Percentiles rank a stretch among this genome's conserved stretches.
phyloP scores from a whole-genome alignment of 192 early-diverging fungal species.

The Dimargaris xerosporica region DNA sequence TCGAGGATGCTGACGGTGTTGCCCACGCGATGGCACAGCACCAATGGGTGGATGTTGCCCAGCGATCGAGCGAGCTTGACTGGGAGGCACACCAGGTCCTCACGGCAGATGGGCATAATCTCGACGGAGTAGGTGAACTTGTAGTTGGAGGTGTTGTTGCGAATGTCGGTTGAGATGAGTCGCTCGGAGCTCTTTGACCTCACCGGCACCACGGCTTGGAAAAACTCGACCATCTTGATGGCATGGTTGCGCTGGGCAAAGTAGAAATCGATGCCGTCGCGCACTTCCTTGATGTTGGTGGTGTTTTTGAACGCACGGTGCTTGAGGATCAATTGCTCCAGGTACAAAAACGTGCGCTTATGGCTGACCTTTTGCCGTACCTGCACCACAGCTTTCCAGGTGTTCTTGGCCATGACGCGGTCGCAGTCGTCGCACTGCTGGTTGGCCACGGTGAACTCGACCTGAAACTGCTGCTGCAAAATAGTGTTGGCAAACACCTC shows the following conservation, averaged over 20 bases:
- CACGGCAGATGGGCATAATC: constrained; percentile 90
- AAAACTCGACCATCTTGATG: constrained; percentile 91
- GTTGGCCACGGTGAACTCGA: constrained; percentile 79
- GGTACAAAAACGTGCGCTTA: constrained; percentile 95
- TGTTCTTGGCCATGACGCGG: constrained; percentile 89
- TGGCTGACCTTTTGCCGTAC: constrained; percentile 95
- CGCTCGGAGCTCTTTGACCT: constrained; percentile 86
- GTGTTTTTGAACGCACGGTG: constrained; percentile 95
- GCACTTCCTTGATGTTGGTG: constrained; percentile 93
- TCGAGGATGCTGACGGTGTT: constrained; percentile 80
- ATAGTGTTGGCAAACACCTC: constrained; percentile 92
- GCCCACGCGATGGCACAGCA: constrained; percentile 69
- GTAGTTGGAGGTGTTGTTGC: constrained; percentile 79
- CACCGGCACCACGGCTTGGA: constrained; percentile 70
- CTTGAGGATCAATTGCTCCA: constrained; percentile 97
- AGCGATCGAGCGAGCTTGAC: constrained; percentile 69
- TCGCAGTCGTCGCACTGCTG: constrained; percentile 96
- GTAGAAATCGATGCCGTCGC: constrained; percentile 95
- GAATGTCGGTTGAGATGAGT: constrained; percentile 91
- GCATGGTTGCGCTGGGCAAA: constrained; percentile 80
- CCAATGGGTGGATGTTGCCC: constrained; percentile 73
- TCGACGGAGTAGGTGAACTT: constrained; percentile 96
- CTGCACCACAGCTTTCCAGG: constrained; percentile 96
- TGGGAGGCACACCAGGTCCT: constrained; percentile 82
- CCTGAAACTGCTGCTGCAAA: constrained; percentile 90